Base-by-base conservation (phyloP, 371 early-diverging fungal genomes). In the Mucor sp. region DNA sequence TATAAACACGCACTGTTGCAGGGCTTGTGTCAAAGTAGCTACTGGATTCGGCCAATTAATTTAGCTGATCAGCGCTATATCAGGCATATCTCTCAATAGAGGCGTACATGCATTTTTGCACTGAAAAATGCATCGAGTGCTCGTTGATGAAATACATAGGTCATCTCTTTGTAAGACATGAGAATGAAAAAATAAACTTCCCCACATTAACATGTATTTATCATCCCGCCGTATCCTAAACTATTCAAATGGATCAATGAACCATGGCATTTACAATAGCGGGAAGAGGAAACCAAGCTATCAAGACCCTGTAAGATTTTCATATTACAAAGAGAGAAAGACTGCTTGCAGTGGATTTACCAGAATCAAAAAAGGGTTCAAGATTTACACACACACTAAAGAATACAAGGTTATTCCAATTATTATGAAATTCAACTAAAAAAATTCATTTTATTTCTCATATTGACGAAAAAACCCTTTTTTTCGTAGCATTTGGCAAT, bases 181-280 rank as follows among this genome's bases (percentile, higher is more conserved):
- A 53, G 27, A 23, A 23, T 23, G 25, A 27, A 25, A 53, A 47
- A 53, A 27, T 53, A 53, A 47, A 48, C 63, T 63, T 63, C 63
- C 63, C 63, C 63, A 63, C 63, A 63, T 25, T 63, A n/a, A 33
- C n/a, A 37, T 23, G 32, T 48, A 53, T 63, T 53, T 50, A 48
- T 50, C 37, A 63, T 63, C 53, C 63, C 63, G 63, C 48, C 32
- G 21, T 17, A 32, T 57, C 6, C 30, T 32, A 33, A 33, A 7
- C 12, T 55, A 28, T 55, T 55, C 55, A 28, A 28, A 14, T 27
- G 25, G 28, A 28, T 25, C 17, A 55, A 28, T 25, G 15, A 55
- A 25, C 28, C 30, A 50, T 50, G 25, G 23, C 50, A 50, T 25
- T 27, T 27, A 17, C 17, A 55, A 55, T 55, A 28, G n/a, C 32